phyloP scores from a whole-genome alignment of 2,329 filamentous ascomycete genomes.

The Xylaria sp. region DNA sequence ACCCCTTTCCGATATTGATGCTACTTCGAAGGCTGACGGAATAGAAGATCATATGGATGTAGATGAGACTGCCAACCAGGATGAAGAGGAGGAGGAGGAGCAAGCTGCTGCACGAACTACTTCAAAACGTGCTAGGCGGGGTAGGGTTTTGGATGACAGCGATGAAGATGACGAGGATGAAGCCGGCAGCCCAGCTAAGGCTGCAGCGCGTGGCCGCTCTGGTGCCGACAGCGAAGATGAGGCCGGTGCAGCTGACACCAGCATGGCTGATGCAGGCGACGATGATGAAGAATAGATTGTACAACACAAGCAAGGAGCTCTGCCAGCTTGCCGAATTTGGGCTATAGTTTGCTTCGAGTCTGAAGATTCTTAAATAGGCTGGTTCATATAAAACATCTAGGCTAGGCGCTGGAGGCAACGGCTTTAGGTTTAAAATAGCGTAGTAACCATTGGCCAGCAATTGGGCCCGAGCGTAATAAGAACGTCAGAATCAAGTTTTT shows the following conservation, averaged over 20 bases:
- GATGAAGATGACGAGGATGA: constrained; percentile 61
- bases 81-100: constrained; percentile 65
- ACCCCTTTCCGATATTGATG: constrained; percentile 47
- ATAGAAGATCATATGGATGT: constrained; percentile 64
- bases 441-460: constrained; percentile 17
- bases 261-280: constrained; percentile 51
- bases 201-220: constrained; percentile 33
- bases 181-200: constrained; percentile 47
- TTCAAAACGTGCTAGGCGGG: constrained; percentile 59
- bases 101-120: constrained; percentile 55
- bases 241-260: constrained; percentile 46
- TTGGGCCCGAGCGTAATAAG: constrained; percentile 4
- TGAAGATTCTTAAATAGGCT: background rate
- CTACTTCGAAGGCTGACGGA: constrained; percentile 46
- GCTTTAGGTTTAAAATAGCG: constrained; percentile 23
- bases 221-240: constrained; percentile 41
- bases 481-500: constrained; percentile 6
- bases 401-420: constrained; percentile 23
- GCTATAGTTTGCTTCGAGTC: constrained; percentile 3
- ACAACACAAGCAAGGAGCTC: constrained; percentile 26
- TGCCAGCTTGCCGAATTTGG: background rate
- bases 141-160: constrained; percentile 64
- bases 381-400: constrained; percentile 12
- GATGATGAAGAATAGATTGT: constrained; percentile 50
- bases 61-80: constrained; percentile 56